phyloP scores from a whole-genome alignment of 139 green algal species.

The Astrephomene gubernaculifera region DNA sequence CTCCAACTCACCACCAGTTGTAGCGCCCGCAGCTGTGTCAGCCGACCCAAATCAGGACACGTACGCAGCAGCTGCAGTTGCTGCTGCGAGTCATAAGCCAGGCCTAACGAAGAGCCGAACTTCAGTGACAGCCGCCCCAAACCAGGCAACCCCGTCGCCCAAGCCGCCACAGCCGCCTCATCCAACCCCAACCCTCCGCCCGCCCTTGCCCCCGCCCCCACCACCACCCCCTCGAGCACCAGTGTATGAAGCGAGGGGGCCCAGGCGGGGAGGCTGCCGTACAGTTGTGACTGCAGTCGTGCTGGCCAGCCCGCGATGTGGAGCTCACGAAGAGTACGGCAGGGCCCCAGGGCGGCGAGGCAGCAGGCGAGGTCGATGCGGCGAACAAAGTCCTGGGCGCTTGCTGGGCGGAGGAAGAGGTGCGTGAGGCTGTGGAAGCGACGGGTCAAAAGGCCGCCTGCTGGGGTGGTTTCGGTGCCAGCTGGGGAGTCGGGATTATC shows the following conservation, averaged over 20 bases:
- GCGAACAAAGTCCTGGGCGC: background rate
- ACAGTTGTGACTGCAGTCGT: background rate
- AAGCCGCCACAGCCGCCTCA: background rate
- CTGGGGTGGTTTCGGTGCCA: background rate
- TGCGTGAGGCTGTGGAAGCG: background rate
- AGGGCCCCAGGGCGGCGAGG: background rate
- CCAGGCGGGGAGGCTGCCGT: background rate
- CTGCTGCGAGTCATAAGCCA: too few species aligned
- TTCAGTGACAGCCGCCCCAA: constrained; percentile 18
- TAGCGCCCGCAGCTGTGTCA: constrained; percentile 13
- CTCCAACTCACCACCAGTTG: constrained; percentile 4
- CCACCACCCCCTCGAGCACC: background rate
- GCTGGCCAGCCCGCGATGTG: constrained; percentile 13
- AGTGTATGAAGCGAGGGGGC: background rate
- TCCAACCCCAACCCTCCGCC: too few species aligned
- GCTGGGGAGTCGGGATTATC: background rate
- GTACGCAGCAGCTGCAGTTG: background rate
- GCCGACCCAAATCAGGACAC: background rate
- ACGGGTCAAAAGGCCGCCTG: background rate
- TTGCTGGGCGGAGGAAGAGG: constrained; percentile 6
- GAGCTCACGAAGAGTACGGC: background rate
- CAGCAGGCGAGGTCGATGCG: background rate
- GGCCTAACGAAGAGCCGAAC: too few species aligned
- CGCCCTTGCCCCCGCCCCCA: too few species aligned
- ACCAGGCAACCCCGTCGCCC: background rate